Conservation (phyloP, 352 stramenopile species). For the Globisporangium mamillatum region DNA sequence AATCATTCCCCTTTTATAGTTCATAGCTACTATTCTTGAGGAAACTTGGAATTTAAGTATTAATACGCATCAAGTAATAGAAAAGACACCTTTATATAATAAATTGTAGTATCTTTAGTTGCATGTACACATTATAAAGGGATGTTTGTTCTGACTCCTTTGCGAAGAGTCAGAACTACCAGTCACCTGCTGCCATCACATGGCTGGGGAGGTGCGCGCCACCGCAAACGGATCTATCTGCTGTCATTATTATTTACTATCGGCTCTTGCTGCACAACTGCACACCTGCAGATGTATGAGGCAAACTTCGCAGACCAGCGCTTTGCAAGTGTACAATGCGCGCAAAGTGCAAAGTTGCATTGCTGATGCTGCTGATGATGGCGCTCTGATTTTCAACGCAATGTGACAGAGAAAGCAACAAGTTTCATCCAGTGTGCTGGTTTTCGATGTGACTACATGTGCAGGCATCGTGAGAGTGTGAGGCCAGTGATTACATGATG, state of each 20-base stretch:
- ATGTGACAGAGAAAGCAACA: neutral
- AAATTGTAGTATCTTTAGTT: neutral
- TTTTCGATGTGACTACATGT: neutral
- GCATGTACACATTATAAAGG: neutral
- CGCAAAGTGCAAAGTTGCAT: neutral
- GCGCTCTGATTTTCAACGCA: neutral
- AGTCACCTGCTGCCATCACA: neutral
- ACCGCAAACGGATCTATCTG: conserved; percentile 10
- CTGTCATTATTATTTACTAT: neutral
- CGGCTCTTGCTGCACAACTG: neutral
- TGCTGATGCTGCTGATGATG: neutral
- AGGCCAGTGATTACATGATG: neutral
- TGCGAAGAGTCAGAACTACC: conserved; percentile 4
- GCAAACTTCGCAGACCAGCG: neutral
- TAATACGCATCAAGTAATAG: neutral
- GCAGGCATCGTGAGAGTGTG: neutral
- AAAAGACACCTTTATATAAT: neutral
- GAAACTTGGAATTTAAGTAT: neutral
- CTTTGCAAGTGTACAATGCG: neutral
- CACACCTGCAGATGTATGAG: neutral
- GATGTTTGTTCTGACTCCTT: conserved; percentile 4
- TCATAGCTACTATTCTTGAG: neutral
- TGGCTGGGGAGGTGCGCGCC: conserved; percentile 4
- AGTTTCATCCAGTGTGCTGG: neutral
- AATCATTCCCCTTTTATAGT: neutral